Evolutionary conservation across 176 grass and related monocot genomes (phyloP).

Genomic region (Poa annua): DNA sequence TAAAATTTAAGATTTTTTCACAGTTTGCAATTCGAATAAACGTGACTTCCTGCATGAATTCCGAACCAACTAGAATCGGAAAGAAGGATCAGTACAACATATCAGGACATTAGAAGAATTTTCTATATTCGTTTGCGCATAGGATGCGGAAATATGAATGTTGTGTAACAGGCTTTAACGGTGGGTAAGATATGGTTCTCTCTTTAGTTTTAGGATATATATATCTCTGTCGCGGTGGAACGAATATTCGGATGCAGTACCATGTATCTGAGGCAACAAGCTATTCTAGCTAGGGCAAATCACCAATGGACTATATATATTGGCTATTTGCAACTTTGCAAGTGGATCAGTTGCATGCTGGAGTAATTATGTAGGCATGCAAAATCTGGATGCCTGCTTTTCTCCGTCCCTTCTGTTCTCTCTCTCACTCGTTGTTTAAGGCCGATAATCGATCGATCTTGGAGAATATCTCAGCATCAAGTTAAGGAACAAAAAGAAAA

Average conservation of each 20-base stretch:
- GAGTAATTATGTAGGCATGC: background rate
- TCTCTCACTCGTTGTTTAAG: no score
- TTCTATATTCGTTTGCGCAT: background rate
- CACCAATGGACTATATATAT: background rate
- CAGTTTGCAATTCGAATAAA: no score
- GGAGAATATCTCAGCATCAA: no score
- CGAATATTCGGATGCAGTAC: background rate
- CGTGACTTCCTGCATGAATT: no score
- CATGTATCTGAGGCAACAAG: slow-evolving; percentile 8
- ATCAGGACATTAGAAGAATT: background rate
- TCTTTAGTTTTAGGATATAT: background rate
- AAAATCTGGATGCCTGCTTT: slow-evolving; percentile 13
- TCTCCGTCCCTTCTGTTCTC: background rate
- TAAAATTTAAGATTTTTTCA: no score
- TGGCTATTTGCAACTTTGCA: background rate
- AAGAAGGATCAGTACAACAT: no score
- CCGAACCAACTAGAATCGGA: no score
- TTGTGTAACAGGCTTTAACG: background rate
- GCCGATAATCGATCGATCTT: no score
- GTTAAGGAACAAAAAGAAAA: no score
- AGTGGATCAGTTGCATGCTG: background rate
- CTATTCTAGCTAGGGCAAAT: background rate
- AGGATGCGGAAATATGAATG: background rate
- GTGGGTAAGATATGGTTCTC: slow-evolving; percentile 3
- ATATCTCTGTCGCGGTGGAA: background rate